These are phyloP conservation scores for Aureobasidium sp. DNA, from an alignment of 2,329 filamentous ascomycete species.

Conservation along the genomic window DNA sequence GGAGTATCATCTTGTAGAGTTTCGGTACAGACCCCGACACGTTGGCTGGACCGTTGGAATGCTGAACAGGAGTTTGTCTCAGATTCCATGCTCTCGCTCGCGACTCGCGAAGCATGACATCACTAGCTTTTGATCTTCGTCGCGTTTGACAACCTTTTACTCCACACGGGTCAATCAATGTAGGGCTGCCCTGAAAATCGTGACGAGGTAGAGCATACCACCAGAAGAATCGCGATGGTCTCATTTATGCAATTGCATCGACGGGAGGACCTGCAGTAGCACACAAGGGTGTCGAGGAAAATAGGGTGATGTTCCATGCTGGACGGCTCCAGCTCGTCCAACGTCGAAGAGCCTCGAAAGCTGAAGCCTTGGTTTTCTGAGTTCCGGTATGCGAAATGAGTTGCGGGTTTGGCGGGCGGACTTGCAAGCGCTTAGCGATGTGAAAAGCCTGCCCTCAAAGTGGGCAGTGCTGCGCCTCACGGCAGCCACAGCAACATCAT, in stretches of 20 bases:
- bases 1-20: background rate
- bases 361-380: background rate
- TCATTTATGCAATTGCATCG: background rate
- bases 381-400: background rate
- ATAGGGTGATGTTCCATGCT: background rate
- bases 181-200: constrained; percentile 3
- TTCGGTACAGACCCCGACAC: constrained; percentile 1
- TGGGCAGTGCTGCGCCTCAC: background rate
- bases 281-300: background rate
- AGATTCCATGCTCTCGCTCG: background rate
- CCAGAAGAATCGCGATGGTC: background rate
- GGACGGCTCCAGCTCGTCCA: background rate
- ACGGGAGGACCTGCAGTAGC: constrained; percentile 10
- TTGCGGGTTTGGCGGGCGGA: background rate
- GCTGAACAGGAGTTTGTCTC: constrained; percentile 9
- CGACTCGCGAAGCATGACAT: background rate
- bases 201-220: background rate
- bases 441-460: background rate
- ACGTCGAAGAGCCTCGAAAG: background rate
- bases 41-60: background rate
- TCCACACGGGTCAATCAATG: constrained; percentile 3
- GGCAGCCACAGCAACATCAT: constrained; percentile 2
- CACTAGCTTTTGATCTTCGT: constrained; percentile 1
- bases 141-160: background rate
- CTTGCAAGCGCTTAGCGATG: background rate